A percentile compares a stretch with the other conserved stretches of the same genome.
Conservation (phyloP, 768 basidiomycete genomes). For the Trametes maxima region DNA sequence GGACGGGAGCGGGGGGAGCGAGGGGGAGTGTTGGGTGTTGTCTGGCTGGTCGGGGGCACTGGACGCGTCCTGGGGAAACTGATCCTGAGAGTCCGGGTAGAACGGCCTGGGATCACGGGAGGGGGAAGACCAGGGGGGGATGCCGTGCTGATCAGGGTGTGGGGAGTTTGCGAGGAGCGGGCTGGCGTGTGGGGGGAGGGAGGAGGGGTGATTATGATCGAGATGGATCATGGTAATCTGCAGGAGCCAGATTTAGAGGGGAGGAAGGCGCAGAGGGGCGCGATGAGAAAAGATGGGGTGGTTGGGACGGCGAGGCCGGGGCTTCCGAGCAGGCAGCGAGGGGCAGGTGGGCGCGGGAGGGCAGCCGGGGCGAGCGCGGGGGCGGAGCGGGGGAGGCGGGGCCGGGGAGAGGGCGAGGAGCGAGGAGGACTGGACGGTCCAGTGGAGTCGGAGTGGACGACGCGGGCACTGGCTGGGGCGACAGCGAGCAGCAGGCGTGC, state of each 20-base stretch:
- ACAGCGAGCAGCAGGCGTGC: constrained; percentile 20
- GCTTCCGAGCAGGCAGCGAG: not conserved
- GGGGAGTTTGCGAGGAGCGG: constrained; percentile 28
- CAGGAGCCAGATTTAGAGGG: constrained; percentile 27
- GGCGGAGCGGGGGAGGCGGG: too few relatives aligned
- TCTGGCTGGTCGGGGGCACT: constrained; percentile 9
- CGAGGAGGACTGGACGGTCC: too few relatives aligned
- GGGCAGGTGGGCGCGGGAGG: not conserved
- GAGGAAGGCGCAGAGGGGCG: not conserved
- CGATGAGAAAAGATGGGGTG: not conserved
- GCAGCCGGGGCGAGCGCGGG: too few relatives aligned
- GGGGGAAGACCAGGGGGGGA: constrained; percentile 32
- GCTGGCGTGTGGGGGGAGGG: constrained; percentile 27
- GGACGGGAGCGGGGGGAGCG: constrained; percentile 9
- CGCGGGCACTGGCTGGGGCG: not conserved
- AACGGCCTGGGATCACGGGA: constrained; percentile 26
- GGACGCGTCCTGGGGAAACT: constrained; percentile 6
- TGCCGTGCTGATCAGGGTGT: constrained; percentile 29
- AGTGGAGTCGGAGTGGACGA: too few relatives aligned
- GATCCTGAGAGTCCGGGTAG: constrained; percentile 26
- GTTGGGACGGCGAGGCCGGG: not conserved
- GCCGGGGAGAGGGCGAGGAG: too few relatives aligned
- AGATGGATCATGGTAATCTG: constrained; percentile 38
- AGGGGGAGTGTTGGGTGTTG: constrained; percentile 1
- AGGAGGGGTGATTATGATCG: constrained; percentile 35